These are phyloP conservation scores for Scedosporium dehoogii DNA, from an alignment of 2,329 filamentous ascomycete species.

Conservation along the genomic window DNA sequence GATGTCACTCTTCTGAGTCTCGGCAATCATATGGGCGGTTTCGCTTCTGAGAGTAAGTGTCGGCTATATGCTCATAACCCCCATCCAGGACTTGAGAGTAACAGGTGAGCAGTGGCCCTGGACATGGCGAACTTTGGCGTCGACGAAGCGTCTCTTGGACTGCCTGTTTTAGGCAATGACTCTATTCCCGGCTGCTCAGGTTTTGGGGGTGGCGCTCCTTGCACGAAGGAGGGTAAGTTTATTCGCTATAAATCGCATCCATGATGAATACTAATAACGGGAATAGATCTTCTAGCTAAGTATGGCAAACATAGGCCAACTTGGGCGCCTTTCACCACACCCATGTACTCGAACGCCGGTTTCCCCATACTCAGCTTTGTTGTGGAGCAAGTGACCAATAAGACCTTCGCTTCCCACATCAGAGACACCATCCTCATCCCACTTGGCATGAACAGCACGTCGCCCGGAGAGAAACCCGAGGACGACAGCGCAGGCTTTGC, in stretches of 20 bases:
- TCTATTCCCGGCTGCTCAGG: not conserved
- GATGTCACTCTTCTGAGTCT: slow-evolving; percentile 27
- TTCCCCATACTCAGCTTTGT: slow-evolving; percentile 33
- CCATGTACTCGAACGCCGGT: slow-evolving; percentile 39
- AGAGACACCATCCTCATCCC: slow-evolving; percentile 29
- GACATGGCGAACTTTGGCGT: not conserved
- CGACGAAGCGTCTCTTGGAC: not conserved
- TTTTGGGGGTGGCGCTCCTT: not conserved
- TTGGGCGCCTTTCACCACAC: slow-evolving; percentile 31
- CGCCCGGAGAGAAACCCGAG: slow-evolving; percentile 20
- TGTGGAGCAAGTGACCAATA: slow-evolving; percentile 32
- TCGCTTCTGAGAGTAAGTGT: slow-evolving; percentile 6
- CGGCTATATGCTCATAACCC: not conserved
- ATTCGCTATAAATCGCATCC: not conserved
- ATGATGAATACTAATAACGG: slow-evolving; percentile 11
- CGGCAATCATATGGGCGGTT: slow-evolving; percentile 17
- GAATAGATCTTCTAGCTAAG: slow-evolving; percentile 18
- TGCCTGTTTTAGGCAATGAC: not conserved
- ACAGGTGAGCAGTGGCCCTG: not conserved
- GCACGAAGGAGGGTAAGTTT: slow-evolving; percentile 1
- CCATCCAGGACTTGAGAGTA: too few relatives aligned
- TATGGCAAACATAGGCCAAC: slow-evolving; percentile 20
- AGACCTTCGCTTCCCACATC: slow-evolving; percentile 26
- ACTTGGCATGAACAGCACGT: slow-evolving; percentile 30
- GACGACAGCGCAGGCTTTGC: slow-evolving; percentile 21